These are phyloP conservation scores for Kodamaea kakaduensis DNA, from an alignment of 805 yeast genomes.

Conservation along the genomic window DNA sequence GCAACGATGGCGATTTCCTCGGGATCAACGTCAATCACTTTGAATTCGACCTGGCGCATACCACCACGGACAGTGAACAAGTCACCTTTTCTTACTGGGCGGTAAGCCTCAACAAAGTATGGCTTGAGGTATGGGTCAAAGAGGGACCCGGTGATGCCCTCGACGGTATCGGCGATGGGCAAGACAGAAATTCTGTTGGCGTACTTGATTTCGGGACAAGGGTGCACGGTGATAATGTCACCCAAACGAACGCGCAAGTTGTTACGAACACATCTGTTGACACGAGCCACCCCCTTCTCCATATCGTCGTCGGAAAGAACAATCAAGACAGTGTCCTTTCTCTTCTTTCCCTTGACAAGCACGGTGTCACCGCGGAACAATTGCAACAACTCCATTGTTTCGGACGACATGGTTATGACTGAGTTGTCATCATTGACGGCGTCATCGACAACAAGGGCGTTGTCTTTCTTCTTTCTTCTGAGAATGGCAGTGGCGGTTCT, in stretches of 20 bases:
- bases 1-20: conserved; percentile 97
- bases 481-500: conserved; percentile 95
- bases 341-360: conserved; percentile 93
- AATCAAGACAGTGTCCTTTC: conserved; percentile 94
- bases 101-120: conserved; percentile 96
- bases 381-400: conserved; percentile 91
- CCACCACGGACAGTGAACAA: conserved; percentile 96
- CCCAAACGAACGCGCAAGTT: conserved; percentile 92
- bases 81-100: conserved; percentile 98
- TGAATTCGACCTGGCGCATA: conserved; percentile 98
- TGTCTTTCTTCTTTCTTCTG: conserved; percentile 96
- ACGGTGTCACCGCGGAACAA: conserved; percentile 98
- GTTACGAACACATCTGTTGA: conserved; percentile 94
- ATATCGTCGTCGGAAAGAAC: conserved; percentile 95
- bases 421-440: conserved; percentile 97
- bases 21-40: conserved; percentile 97
- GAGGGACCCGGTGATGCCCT: conserved; percentile 93
- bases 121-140: conserved; percentile 97
- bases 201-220: conserved; percentile 97
- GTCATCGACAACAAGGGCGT: conserved; percentile 91
- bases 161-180: conserved; percentile 97
- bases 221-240: conserved; percentile 84
- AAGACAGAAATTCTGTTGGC: conserved; percentile 91
- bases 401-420: conserved; percentile 89
- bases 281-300: conserved; percentile 90